A percentile compares a stretch with the other conserved stretches of the same genome.
These are phyloP conservation scores for Syzygium syzygioides DNA, from an alignment of 441 rosid species.

Conservation along the genomic window DNA sequence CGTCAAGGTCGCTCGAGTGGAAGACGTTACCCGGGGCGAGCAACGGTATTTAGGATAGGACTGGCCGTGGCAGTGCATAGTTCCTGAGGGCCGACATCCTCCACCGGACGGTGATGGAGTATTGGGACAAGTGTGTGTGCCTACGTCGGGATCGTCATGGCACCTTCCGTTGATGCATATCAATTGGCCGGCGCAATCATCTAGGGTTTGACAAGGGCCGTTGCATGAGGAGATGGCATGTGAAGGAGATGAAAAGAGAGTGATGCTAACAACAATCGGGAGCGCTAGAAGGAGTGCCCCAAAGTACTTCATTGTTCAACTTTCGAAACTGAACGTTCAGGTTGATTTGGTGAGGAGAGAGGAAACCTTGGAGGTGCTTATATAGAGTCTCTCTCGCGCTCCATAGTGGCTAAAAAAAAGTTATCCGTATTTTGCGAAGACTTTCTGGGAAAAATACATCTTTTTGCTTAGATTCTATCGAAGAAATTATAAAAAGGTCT, in stretches of 20 bases:
- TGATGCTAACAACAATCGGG: not conserved
- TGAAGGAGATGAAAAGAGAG: not conserved
- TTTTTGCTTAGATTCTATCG: not conserved
- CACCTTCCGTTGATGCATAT: conserved; percentile 32
- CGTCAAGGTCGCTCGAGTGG: conserved; percentile 24
- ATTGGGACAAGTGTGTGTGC: conserved; percentile 16
- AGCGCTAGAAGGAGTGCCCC: not conserved
- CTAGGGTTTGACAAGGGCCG: conserved; percentile 19
- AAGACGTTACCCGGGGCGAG: conserved; percentile 27
- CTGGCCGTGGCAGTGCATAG: not conserved
- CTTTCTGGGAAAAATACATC: not conserved
- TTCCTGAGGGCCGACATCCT: conserved; percentile 16
- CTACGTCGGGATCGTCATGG: conserved; percentile 25
- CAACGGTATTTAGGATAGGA: conserved; percentile 9
- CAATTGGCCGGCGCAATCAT: conserved; percentile 29
- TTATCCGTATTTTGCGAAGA: not conserved
- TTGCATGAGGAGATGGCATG: conserved; percentile 23
- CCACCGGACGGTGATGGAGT: not conserved
- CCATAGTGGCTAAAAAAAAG: not conserved
- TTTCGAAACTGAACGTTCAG: not conserved
- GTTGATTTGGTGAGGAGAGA: not conserved
- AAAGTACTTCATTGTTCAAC: not conserved
- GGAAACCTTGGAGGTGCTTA: not conserved
- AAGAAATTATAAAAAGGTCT: not conserved
- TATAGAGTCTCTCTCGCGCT: not conserved